Conservation (phyloP, 495 filamentous ascomycete genomes). For the Immersiella caudata region DNA sequence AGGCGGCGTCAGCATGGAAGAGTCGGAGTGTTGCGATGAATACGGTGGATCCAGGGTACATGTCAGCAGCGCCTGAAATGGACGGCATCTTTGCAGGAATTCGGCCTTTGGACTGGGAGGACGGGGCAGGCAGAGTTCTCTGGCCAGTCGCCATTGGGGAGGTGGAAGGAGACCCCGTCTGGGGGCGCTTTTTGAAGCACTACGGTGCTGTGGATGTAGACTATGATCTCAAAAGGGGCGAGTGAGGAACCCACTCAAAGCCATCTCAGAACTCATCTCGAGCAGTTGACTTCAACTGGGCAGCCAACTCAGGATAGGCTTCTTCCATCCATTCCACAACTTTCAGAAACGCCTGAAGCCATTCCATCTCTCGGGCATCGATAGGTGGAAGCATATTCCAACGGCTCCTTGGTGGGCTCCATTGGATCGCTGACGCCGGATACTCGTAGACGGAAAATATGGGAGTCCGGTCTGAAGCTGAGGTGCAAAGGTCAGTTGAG, state of each 20-base stretch:
- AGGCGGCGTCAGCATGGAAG: constrained; percentile 38
- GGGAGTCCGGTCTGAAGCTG: no score
- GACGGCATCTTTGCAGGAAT: constrained; percentile 24
- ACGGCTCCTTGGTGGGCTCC: not conserved
- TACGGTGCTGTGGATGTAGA: constrained; percentile 36
- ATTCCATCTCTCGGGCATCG: constrained; percentile 19
- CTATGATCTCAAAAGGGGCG: not conserved
- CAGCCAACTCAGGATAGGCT: constrained; percentile 16
- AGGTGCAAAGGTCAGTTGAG: no score
- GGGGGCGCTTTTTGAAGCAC: constrained; percentile 53
- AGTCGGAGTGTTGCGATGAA: constrained; percentile 47
- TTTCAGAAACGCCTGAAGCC: constrained; percentile 21
- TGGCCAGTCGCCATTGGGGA: constrained; percentile 53
- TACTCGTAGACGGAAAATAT: not conserved
- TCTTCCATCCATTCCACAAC: constrained; percentile 25
- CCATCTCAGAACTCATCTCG: not conserved
- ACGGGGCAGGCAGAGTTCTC: constrained; percentile 50
- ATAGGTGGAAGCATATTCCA: not conserved
- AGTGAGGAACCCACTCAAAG: not conserved
- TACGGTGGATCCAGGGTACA: constrained; percentile 53
- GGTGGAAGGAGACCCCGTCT: constrained; percentile 36
- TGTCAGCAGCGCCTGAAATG: constrained; percentile 52
- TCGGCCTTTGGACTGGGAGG: constrained; percentile 52
- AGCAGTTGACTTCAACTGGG: not conserved
- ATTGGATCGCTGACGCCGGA: not conserved